Conservation (phyloP, 2,329 filamentous ascomycete species). For the Raffaelea ambrosiae region DNA sequence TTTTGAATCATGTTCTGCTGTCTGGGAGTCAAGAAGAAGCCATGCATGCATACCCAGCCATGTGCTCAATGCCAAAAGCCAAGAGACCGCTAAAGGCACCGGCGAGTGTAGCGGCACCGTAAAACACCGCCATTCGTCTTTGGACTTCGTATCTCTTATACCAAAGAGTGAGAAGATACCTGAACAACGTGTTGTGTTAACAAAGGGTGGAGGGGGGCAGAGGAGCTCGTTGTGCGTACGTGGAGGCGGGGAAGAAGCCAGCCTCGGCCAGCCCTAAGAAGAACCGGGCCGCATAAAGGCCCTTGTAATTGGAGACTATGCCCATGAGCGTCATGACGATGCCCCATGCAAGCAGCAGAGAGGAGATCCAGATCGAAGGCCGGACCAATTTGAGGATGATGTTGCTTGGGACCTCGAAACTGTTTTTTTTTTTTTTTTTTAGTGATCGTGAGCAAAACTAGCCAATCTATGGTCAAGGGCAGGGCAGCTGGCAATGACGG, state of each 20-base stretch:
- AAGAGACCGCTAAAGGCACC: conserved; percentile 9
- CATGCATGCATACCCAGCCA: neutral
- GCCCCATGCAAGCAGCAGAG: conserved; percentile 35
- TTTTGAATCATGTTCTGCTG: too few relatives aligned
- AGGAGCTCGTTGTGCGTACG: neutral
- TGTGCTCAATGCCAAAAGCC: conserved; percentile 8
- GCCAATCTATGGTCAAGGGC: neutral
- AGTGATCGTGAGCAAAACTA: too few relatives aligned
- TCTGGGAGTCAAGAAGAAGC: neutral
- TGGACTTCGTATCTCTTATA: conserved; percentile 9
- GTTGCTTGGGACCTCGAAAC: conserved; percentile 31
- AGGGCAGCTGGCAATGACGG: neutral
- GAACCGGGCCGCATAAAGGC: conserved; percentile 32
- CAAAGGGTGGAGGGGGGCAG: neutral
- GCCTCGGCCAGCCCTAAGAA: conserved; percentile 37
- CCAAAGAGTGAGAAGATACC: conserved; percentile 7
- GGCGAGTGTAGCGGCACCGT: conserved; percentile 5
- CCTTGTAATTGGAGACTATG: conserved; percentile 29
- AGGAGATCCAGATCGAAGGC: conserved; percentile 27
- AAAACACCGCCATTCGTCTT: conserved; percentile 9
- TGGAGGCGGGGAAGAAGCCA: conserved; percentile 31
- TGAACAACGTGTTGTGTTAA: neutral
- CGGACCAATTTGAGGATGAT: conserved; percentile 29
- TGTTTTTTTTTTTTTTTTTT: too few relatives aligned
- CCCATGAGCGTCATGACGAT: conserved; percentile 38